Conservation (phyloP, 2,329 filamentous ascomycete genomes). For the Davidsoniella virescens region DNA sequence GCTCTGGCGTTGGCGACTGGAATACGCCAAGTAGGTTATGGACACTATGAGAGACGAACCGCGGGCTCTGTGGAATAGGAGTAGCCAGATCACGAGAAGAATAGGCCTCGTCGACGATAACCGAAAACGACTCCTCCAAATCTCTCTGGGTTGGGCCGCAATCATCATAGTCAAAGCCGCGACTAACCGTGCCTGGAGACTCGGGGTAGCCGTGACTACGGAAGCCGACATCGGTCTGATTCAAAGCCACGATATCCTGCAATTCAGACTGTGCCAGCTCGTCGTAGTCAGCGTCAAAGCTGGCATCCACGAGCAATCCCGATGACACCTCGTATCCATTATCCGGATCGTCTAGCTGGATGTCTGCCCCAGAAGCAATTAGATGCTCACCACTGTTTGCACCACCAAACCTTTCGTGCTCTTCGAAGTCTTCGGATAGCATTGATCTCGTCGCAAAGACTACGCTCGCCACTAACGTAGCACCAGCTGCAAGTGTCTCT, state of each 20-base stretch:
- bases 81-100: constrained; percentile 7
- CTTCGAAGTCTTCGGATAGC: constrained; percentile 8
- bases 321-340: not conserved
- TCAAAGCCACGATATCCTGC: not conserved
- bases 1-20: not conserved
- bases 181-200: not conserved
- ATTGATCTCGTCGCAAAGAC: constrained; percentile 11
- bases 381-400: too few species aligned
- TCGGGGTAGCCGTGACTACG: constrained; percentile 4
- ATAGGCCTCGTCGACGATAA: constrained; percentile 10
- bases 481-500: constrained; percentile 8
- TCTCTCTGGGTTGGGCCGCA: constrained; percentile 1
- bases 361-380: too few species aligned
- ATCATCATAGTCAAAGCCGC: not conserved
- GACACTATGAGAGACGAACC: not conserved
- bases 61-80: not conserved
- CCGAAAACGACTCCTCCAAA: constrained; percentile 15
- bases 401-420: not conserved
- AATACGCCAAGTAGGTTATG: constrained; percentile 9
- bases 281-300: constrained; percentile 8
- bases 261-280: constrained; percentile 5
- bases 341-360: not conserved
- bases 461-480: constrained; percentile 11
- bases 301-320: not conserved
- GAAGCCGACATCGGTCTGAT: not conserved